Conservation (phyloP, 148 eudicot genomes). For the Rhododendron ferrugineum region DNA sequence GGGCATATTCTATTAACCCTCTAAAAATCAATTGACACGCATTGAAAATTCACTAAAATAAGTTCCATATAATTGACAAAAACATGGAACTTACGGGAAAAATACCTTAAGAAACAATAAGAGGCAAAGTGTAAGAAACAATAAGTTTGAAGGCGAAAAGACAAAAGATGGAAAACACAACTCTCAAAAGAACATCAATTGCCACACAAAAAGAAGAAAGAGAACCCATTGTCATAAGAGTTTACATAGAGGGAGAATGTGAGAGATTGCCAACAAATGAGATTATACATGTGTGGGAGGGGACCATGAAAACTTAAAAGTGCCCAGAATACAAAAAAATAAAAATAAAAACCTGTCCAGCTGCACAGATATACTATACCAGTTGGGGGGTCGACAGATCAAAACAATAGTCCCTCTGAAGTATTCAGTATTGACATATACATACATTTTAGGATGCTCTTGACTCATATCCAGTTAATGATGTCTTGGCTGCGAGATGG, state of each 20-base stretch:
- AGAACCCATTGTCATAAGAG: background rate
- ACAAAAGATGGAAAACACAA: too few species aligned
- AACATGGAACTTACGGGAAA: too few species aligned
- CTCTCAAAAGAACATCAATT: background rate
- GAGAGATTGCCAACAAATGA: background rate
- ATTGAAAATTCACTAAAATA: too few species aligned
- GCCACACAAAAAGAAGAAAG: background rate
- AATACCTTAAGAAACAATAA: too few species aligned
- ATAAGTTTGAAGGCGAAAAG: too few species aligned
- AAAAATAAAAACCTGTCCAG: background rate
- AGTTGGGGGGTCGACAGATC: background rate
- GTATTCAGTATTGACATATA: background rate
- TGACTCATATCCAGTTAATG: conserved; percentile 37
- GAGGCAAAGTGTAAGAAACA: too few species aligned
- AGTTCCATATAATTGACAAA: too few species aligned
- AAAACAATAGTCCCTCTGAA: background rate
- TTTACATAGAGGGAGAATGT: background rate
- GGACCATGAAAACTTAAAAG: background rate
- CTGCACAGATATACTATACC: background rate
- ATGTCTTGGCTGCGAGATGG: conserved; percentile 73
- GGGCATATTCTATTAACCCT: too few species aligned
- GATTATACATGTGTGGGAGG: background rate
- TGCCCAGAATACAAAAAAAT: background rate
- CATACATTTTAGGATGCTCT: background rate
- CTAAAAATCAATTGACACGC: too few species aligned